Conservation (phyloP, 2,329 filamentous ascomycete species). For the Fusarium sp. region DNA sequence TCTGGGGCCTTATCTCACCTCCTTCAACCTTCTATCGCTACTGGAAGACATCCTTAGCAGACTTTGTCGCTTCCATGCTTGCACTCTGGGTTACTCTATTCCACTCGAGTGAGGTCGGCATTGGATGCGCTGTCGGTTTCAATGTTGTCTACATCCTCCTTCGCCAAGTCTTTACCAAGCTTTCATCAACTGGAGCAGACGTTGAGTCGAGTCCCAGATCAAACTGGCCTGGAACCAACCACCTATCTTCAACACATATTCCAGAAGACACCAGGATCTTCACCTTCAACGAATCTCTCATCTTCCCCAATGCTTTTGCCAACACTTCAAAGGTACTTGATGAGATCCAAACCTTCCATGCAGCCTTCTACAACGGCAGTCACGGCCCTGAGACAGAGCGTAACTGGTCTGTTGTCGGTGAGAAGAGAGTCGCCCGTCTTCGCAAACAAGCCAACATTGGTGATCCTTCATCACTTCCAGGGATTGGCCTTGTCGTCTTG, state of each 20-base stretch:
- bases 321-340: slow-evolving; percentile 63
- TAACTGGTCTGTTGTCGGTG: slow-evolving; percentile 66
- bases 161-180: slow-evolving; percentile 65
- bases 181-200: slow-evolving; percentile 47
- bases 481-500: slow-evolving; percentile 62
- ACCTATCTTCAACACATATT: slow-evolving; percentile 44
- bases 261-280: slow-evolving; percentile 66
- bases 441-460: slow-evolving; percentile 54
- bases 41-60: slow-evolving; percentile 73
- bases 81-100: slow-evolving; percentile 74
- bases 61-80: slow-evolving; percentile 73
- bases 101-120: slow-evolving; percentile 69
- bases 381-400: slow-evolving; percentile 52
- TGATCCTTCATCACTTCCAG: slow-evolving; percentile 47
- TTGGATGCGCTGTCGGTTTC: slow-evolving; percentile 70
- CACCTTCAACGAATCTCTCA: slow-evolving; percentile 66
- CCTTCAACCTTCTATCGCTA: slow-evolving; percentile 70
- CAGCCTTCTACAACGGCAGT: slow-evolving; percentile 53
- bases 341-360: slow-evolving; percentile 58
- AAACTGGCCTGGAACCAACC: slow-evolving; percentile 27
- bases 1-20: slow-evolving; percentile 70
- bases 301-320: slow-evolving; percentile 71
- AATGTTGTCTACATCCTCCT: slow-evolving; percentile 71
- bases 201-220: slow-evolving; percentile 47
- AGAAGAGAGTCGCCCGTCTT: slow-evolving; percentile 59